These are phyloP conservation scores for Mycena epipterygia DNA, from an alignment of 768 basidiomycete genomes.

Conservation along the genomic window DNA sequence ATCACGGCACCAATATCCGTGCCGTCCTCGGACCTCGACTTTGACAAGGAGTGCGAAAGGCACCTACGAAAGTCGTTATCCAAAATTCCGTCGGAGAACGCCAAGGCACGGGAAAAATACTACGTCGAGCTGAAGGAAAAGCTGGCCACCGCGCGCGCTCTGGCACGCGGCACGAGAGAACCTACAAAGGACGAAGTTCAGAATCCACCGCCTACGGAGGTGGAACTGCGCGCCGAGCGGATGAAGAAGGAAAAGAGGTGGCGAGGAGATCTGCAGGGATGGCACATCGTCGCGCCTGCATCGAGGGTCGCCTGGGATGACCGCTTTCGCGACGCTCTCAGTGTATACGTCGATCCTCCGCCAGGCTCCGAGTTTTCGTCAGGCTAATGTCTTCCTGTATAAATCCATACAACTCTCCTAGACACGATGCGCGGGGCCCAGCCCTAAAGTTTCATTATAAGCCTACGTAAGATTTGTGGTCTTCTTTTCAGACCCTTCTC, in stretches of 20 bases:
- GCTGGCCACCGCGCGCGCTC: slow-evolving; percentile 79
- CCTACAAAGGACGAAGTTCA: slow-evolving; percentile 87
- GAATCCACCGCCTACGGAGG: slow-evolving; percentile 88
- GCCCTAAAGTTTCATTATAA: no score
- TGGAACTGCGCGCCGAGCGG: slow-evolving; percentile 89
- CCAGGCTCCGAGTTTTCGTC: slow-evolving; percentile 37
- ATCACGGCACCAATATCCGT: slow-evolving; percentile 36
- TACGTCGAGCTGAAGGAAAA: slow-evolving; percentile 78
- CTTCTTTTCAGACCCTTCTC: slow-evolving; percentile 1
- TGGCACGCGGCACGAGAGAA: slow-evolving; percentile 81
- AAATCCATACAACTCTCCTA: slow-evolving; percentile 8
- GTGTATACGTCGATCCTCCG: slow-evolving; percentile 68
- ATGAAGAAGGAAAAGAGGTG: slow-evolving; percentile 91
- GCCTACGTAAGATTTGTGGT: slow-evolving; percentile 18
- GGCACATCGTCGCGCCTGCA: slow-evolving; percentile 80
- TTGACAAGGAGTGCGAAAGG: slow-evolving; percentile 74
- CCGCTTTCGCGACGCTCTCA: slow-evolving; percentile 71
- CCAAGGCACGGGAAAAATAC: slow-evolving; percentile 80
- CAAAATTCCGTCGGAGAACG: slow-evolving; percentile 67
- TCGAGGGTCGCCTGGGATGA: slow-evolving; percentile 82
- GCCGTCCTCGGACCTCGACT: slow-evolving; percentile 73
- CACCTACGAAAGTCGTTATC: slow-evolving; percentile 77
- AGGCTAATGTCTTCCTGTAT: neutral
- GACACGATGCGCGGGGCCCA: neutral
- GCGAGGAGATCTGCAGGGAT: slow-evolving; percentile 84